Conservation (phyloP, 305 asterid genomes). For the Stenogyne calaminthoides region DNA sequence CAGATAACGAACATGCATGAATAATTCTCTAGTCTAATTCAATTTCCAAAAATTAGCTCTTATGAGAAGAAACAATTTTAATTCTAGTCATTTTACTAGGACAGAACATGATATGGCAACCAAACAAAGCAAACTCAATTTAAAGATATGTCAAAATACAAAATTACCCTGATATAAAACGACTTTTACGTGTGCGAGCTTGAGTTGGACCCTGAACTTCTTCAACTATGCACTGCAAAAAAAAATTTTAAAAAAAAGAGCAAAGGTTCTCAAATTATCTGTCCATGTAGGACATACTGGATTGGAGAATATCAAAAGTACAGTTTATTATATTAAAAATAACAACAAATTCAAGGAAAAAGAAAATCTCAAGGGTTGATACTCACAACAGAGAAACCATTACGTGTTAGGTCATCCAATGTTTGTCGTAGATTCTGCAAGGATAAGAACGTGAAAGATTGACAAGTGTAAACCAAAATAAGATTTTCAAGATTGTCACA, state of each 20-base stretch:
- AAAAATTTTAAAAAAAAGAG: neutral
- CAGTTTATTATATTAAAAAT: neutral
- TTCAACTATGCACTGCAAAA: slow-evolving; percentile 90
- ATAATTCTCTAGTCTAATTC: neutral
- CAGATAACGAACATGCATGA: neutral
- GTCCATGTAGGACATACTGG: neutral
- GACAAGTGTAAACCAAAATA: neutral
- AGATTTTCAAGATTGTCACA: neutral
- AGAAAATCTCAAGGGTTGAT: slow-evolving; percentile 27
- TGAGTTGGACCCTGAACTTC: slow-evolving; percentile 99
- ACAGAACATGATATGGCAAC: neutral
- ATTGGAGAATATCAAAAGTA: slow-evolving; percentile 9
- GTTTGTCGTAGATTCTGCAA: slow-evolving; percentile 94
- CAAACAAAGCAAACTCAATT: slow-evolving; percentile 27
- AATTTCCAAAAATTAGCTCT: neutral
- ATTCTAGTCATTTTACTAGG: neutral
- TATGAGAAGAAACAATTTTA: slow-evolving; percentile 3
- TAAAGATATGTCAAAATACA: slow-evolving; percentile 11
- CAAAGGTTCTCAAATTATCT: slow-evolving; percentile 22
- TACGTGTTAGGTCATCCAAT: slow-evolving; percentile 91
- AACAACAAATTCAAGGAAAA: slow-evolving; percentile 15
- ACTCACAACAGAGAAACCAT: slow-evolving; percentile 98
- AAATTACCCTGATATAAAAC: slow-evolving; percentile 94
- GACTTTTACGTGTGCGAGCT: slow-evolving; percentile 93
- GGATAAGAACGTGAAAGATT: slow-evolving; percentile 24